Evolutionary conservation across 1,284 basidiomycete genomes (phyloP), one percentile per base, ranked within the genome.

Genomic region (Neonothopanus nambi): DNA sequence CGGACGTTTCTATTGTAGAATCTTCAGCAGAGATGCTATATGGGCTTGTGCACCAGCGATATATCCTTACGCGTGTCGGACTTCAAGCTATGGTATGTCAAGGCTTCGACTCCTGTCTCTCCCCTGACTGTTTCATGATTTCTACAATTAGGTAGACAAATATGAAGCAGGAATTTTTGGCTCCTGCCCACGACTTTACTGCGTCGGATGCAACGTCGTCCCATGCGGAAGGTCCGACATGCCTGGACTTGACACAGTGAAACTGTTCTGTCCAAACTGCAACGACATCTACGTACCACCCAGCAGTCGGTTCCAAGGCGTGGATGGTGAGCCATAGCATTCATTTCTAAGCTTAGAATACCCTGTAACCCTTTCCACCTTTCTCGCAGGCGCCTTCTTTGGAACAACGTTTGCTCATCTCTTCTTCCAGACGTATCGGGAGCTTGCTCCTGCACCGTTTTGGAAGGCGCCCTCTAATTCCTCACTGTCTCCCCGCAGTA

Each of bases 231-330:
- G 96, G 53, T 94, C 93, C 33, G 97, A 99, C 74, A 80, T 97
- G 58, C 96, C 97, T 13, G 96, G 96, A n/a, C 79, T 96, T 48
- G 97, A 99, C 69, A 99, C 95, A 0, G 97, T 99, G 66, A 99
- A 99, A 72, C 82, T 99, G 47, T 99, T 91, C 72, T 99, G 97
- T 71, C 94, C 97, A 8, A 98, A 97, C 70, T 99, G 97, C 72
- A 91, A 96, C 62, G 97, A 99, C 68, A 93, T 97, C 61, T 99
- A 98, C 71, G 82, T 87, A 1, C 97, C 97, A 2, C 95, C 96
- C 3, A 95, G 92, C 72, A 95, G 91, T 69, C 86, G 95, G 54
- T 99, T 95, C 71, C 91, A 95, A 67, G 91, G 93, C 20, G 93
- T 99, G 28, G 97, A 99, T 71, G 97, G 96, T 89, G 66, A 61